These are phyloP conservation scores for Fraxinus baroniana DNA, from an alignment of 305 asterid species.

Conservation along the genomic window DNA sequence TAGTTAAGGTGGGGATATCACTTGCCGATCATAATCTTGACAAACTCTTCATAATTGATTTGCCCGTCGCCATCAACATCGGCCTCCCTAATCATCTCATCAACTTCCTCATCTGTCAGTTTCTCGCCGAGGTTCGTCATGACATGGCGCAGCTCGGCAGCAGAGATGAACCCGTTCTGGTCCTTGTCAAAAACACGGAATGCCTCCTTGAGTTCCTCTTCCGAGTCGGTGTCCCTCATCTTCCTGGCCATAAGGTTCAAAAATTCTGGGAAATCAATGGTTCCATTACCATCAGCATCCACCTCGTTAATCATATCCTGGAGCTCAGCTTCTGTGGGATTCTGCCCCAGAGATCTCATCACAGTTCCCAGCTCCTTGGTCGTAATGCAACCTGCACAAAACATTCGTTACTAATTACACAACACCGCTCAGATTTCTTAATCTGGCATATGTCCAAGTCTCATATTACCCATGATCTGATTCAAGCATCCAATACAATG, in stretches of 20 bases:
- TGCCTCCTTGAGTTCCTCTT: constrained; percentile 36
- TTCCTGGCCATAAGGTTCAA: constrained; percentile 38
- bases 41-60: constrained; percentile 33
- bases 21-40: constrained; percentile 34
- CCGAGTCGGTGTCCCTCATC: constrained; percentile 37
- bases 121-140: constrained; percentile 37
- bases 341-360: constrained; percentile 38
- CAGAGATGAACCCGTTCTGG: constrained; percentile 36
- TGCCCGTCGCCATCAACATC: constrained; percentile 38
- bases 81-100: constrained; percentile 36
- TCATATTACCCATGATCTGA: background rate
- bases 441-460: background rate
- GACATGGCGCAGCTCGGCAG: constrained; percentile 38
- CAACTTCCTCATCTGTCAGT: constrained; percentile 33
- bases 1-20: constrained; percentile 9
- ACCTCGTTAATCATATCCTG: constrained; percentile 37
- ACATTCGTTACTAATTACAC: background rate
- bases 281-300: constrained; percentile 39
- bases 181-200: constrained; percentile 38
- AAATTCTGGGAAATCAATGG: constrained; percentile 35
- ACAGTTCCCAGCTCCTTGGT: constrained; percentile 39
- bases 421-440: background rate
- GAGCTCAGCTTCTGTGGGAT: constrained; percentile 39
- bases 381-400: constrained; percentile 31
- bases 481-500: background rate